These are phyloP conservation scores for Panaeolus papilionaceus DNA, from an alignment of 768 basidiomycete genomes.

Conservation along the genomic window DNA sequence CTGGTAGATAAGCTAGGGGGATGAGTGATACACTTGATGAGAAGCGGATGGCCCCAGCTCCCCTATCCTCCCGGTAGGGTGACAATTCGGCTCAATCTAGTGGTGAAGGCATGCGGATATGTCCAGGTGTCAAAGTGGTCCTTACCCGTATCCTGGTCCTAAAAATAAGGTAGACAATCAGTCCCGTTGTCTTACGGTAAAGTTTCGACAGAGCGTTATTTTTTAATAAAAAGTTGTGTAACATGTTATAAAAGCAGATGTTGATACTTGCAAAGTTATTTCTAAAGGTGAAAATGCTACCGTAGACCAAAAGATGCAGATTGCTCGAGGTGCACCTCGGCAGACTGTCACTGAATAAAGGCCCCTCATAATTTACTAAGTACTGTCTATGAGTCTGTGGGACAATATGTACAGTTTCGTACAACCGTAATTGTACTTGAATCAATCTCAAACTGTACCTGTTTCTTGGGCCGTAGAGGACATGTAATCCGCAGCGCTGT, in stretches of 20 bases:
- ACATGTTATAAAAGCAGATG: no score
- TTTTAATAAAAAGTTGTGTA: no score
- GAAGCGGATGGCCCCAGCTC: neutral
- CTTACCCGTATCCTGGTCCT: neutral
- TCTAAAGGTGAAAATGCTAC: no score
- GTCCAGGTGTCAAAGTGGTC: neutral
- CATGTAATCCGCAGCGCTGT: constrained; percentile 3
- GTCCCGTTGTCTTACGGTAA: no score
- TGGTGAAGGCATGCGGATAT: neutral
- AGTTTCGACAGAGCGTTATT: no score
- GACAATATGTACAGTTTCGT: neutral
- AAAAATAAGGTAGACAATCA: neutral
- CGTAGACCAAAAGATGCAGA: no score
- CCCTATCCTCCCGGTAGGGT: neutral
- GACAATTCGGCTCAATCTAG: neutral
- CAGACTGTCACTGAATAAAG: no score
- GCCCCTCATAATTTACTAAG: no score
- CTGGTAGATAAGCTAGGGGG: no score
- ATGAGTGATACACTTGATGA: neutral
- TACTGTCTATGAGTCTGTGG: neutral
- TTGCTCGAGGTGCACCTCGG: no score
- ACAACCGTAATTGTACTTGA: neutral
- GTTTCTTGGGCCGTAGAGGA: neutral
- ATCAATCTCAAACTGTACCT: neutral
- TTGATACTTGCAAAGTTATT: no score